phyloP scores from a whole-genome alignment of 805 yeast species.

The Jamesozyma spencerorum region DNA sequence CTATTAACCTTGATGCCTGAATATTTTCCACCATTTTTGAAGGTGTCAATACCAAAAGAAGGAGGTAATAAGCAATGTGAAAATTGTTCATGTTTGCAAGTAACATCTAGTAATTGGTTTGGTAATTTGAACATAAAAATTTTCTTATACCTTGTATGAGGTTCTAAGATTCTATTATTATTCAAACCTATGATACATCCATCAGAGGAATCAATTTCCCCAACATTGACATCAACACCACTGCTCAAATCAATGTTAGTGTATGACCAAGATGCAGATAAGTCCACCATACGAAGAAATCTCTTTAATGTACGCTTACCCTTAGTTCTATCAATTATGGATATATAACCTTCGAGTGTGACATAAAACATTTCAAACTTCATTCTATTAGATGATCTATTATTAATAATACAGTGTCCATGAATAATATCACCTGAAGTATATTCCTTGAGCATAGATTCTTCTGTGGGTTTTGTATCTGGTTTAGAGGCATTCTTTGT shows the following conservation, averaged over 20 bases:
- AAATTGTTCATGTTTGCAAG: slow-evolving; percentile 39
- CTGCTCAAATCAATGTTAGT: slow-evolving; percentile 44
- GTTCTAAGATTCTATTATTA: slow-evolving; percentile 39
- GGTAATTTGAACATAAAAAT: slow-evolving; percentile 54
- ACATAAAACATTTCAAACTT: slow-evolving; percentile 56
- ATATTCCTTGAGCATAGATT: slow-evolving; percentile 43
- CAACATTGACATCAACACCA: slow-evolving; percentile 40
- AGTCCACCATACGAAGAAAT: slow-evolving; percentile 51
- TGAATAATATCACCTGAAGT: slow-evolving; percentile 59
- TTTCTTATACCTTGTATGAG: slow-evolving; percentile 45
- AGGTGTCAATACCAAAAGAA: slow-evolving; percentile 32
- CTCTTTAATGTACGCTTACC: slow-evolving; percentile 36
- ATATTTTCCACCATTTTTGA: slow-evolving; percentile 26
- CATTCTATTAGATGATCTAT: slow-evolving; percentile 37
- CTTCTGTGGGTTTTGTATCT: slow-evolving; percentile 36
- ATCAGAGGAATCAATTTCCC: slow-evolving; percentile 37
- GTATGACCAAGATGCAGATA: slow-evolving; percentile 46
- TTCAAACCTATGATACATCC: slow-evolving; percentile 43
- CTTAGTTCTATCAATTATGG: slow-evolving; percentile 25
- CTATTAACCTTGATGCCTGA: slow-evolving; percentile 26
- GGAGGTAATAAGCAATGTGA: slow-evolving; percentile 35
- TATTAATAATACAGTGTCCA: slow-evolving; percentile 47
- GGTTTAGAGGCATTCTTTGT: slow-evolving; percentile 45
- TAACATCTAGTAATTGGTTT: slow-evolving; percentile 40
- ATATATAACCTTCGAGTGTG: slow-evolving; percentile 37